phyloP scores from a whole-genome alignment of 2,329 filamentous ascomycete genomes.

The Colletotrichum karsti region DNA sequence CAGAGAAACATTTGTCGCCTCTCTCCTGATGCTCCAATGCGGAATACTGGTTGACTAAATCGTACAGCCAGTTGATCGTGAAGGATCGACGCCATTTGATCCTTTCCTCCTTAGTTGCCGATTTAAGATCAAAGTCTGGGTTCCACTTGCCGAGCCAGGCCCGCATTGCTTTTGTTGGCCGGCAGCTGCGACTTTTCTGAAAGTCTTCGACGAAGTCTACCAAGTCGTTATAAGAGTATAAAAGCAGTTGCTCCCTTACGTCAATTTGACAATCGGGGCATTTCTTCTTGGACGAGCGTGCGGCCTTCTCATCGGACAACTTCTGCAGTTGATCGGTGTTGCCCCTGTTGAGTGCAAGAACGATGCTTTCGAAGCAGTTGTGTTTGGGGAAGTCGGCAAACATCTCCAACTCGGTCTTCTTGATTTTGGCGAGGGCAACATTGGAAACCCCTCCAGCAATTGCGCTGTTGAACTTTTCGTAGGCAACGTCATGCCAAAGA shows the following conservation, averaged over 20 bases:
- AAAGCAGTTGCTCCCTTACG: slow-evolving; percentile 51
- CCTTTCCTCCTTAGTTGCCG: slow-evolving; percentile 45
- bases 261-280: slow-evolving; percentile 39
- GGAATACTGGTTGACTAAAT: slow-evolving; percentile 56
- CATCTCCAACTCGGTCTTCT: neutral
- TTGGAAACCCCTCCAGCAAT: neutral
- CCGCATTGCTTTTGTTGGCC: slow-evolving; percentile 54
- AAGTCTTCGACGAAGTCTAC: slow-evolving; percentile 55
- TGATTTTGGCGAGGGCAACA: neutral
- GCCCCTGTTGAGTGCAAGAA: neutral
- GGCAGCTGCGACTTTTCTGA: slow-evolving; percentile 51
- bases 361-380: neutral
- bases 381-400: neutral
- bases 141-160: slow-evolving; percentile 48
- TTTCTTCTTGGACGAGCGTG: too few species aligned
- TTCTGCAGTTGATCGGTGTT: neutral
- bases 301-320: neutral
- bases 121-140: slow-evolving; percentile 46
- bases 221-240: slow-evolving; percentile 51
- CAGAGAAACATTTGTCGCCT: slow-evolving; percentile 36
- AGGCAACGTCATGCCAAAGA: neutral
- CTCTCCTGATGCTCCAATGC: slow-evolving; percentile 48
- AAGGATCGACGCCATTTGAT: slow-evolving; percentile 55
- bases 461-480: neutral
- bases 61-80: slow-evolving; percentile 61